These are phyloP conservation scores for Penicillium brevicompactum DNA, from an alignment of 2,329 filamentous ascomycete species.

Conservation along the genomic window DNA sequence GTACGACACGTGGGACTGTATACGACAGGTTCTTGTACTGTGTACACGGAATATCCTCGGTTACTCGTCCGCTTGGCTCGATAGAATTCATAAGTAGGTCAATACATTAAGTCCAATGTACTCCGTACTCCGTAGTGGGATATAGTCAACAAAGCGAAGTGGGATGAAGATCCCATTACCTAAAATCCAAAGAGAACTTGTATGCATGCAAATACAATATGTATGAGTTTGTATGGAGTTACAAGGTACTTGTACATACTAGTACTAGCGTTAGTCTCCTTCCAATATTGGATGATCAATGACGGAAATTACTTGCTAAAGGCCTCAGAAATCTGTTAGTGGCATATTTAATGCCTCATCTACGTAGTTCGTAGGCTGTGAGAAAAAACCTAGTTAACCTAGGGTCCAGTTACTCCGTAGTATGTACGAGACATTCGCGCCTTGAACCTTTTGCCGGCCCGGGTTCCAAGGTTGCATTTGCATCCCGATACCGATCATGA, in stretches of 20 bases:
- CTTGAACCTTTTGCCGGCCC: neutral
- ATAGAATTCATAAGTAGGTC: no score
- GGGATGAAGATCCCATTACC: neutral
- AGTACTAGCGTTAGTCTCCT: neutral
- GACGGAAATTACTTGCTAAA: neutral
- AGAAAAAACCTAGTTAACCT: neutral
- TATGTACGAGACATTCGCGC: neutral
- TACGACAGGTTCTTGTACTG: no score
- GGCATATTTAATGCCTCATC: constrained; percentile 9
- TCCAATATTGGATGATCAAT: neutral
- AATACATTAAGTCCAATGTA: neutral
- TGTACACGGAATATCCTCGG: no score
- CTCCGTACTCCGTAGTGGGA: neutral
- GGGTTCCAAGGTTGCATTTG: neutral
- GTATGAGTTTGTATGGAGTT: no score
- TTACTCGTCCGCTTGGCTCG: no score
- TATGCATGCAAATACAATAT: neutral
- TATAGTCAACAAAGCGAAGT: neutral
- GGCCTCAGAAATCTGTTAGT: neutral
- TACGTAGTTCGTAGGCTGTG: neutral
- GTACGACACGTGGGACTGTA: no score
- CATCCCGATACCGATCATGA: constrained; percentile 1
- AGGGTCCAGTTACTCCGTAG: neutral
- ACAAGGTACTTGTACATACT: neutral
- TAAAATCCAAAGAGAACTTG: neutral